Percentiles rank a stretch among this genome's conserved stretches.
Evolutionary conservation across 129 eudicot genomes (phyloP).

Genomic region (Flaveria ramosissima): DNA sequence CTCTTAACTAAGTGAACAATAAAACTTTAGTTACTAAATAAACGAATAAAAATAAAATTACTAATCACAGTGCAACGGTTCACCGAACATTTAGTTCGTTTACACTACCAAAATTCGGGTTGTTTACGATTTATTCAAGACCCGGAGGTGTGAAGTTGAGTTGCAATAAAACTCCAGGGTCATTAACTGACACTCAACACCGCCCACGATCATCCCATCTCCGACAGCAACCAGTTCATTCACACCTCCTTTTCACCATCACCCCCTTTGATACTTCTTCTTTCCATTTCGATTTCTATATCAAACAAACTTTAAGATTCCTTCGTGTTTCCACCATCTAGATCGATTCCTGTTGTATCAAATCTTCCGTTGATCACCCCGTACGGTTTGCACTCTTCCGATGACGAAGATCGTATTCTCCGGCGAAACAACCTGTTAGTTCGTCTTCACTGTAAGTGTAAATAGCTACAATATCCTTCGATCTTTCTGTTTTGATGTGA

Average conservation of each 20-base stretch:
- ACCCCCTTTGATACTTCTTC: background rate
- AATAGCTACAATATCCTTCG: conserved; percentile 12
- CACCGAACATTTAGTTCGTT: too few species aligned
- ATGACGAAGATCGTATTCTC: conserved; percentile 19
- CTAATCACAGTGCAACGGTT: too few species aligned
- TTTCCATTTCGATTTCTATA: background rate
- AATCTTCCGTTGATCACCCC: background rate
- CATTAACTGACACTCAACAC: background rate
- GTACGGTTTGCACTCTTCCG: conserved; percentile 11
- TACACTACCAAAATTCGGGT: too few species aligned
- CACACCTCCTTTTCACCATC: conserved; percentile 1
- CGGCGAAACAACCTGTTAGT: conserved; percentile 7
- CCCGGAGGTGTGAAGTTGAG: conserved; percentile 2
- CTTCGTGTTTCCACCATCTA: background rate
- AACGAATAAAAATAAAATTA: too few species aligned
- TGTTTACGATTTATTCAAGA: background rate
- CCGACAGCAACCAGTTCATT: conserved; percentile 9
- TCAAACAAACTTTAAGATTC: too few species aligned
- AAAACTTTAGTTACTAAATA: too few species aligned
- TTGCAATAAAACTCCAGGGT: conserved; percentile 12
- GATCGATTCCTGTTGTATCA: conserved; percentile 4
- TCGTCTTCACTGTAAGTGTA: conserved; percentile 10
- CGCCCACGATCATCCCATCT: background rate
- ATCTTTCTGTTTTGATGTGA: conserved; percentile 22
- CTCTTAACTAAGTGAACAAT: too few species aligned